phyloP scores from a whole-genome alignment of 106 monocot species.

The Dactylorhiza incarnata region DNA sequence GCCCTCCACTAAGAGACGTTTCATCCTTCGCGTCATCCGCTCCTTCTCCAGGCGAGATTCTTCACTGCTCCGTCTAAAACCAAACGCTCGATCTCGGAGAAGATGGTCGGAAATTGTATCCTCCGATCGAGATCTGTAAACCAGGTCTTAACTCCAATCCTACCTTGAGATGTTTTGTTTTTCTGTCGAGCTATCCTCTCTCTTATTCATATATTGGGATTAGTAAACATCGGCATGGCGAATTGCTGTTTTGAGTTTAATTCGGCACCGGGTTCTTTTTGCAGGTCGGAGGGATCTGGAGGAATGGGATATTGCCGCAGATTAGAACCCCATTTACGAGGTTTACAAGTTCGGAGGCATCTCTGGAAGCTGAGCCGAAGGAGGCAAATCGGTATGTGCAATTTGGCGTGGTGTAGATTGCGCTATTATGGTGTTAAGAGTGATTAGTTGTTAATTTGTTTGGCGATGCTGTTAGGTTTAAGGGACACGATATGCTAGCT shows the following conservation, averaged over 20 bases:
- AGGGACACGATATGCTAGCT: constrained; percentile 93
- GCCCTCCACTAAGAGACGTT: too few species aligned
- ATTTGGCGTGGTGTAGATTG: background rate
- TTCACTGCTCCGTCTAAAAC: background rate
- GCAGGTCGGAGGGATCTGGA: background rate
- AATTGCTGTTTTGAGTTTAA: background rate
- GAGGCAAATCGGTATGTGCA: constrained; percentile 12
- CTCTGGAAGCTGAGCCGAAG: constrained; percentile 4
- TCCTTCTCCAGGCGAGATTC: too few species aligned
- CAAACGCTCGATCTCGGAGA: background rate
- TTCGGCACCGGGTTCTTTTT: background rate
- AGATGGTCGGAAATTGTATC: background rate
- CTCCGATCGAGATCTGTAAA: background rate
- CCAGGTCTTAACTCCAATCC: background rate
- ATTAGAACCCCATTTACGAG: constrained; percentile 3
- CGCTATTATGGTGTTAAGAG: background rate
- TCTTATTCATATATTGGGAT: background rate
- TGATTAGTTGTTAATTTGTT: background rate
- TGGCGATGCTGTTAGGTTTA: constrained; percentile 40
- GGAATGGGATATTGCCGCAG: constrained; percentile 4
- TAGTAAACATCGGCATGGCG: background rate
- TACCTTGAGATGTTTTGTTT: background rate
- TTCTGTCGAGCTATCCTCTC: background rate
- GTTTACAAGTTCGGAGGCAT: constrained; percentile 17
- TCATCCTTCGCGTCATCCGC: too few species aligned